Evolutionary conservation across 1,284 basidiomycete species (phyloP).

Genomic region (Phlebopus sp.): DNA sequence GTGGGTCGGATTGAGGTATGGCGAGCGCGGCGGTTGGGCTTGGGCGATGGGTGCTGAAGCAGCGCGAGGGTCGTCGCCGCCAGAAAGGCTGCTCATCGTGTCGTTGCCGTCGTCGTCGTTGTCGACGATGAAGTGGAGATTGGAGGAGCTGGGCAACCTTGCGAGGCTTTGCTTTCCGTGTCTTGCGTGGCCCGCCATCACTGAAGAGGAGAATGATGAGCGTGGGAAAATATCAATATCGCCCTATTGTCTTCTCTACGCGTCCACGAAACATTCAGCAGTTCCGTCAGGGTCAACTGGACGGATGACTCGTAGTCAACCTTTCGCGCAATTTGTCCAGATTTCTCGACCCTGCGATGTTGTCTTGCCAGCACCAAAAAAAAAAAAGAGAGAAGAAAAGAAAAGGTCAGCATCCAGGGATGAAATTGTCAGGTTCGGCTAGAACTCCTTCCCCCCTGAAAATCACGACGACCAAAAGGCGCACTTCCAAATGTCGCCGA

Average conservation of each 20-base stretch:
- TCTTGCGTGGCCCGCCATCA: slow-evolving; percentile 24
- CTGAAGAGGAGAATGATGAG: slow-evolving; percentile 12
- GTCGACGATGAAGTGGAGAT: slow-evolving; percentile 12
- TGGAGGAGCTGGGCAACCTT: background rate
- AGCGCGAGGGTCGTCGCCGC: slow-evolving; percentile 15
- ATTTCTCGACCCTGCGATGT: too few species aligned
- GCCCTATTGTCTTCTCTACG: background rate
- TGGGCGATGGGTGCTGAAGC: background rate
- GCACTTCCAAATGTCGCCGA: too few species aligned
- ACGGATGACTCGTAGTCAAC: too few species aligned
- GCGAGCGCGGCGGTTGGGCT: slow-evolving; percentile 18
- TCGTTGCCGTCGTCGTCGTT: slow-evolving; percentile 23
- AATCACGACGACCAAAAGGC: too few species aligned
- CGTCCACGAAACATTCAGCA: too few species aligned
- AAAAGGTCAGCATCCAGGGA: too few species aligned
- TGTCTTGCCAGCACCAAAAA: too few species aligned
- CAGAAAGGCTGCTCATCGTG: slow-evolving; percentile 18
- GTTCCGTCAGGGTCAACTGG: too few species aligned
- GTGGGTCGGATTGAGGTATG: slow-evolving; percentile 29
- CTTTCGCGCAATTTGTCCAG: too few species aligned
- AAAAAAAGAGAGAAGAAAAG: too few species aligned
- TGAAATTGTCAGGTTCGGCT: too few species aligned
- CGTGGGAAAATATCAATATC: slow-evolving; percentile 17
- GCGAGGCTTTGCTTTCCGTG: slow-evolving; percentile 14
- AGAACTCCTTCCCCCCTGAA: too few species aligned